These are phyloP conservation scores for Rosa rugosa DNA, from an alignment of 306 rosid species.

Conservation along the genomic window DNA sequence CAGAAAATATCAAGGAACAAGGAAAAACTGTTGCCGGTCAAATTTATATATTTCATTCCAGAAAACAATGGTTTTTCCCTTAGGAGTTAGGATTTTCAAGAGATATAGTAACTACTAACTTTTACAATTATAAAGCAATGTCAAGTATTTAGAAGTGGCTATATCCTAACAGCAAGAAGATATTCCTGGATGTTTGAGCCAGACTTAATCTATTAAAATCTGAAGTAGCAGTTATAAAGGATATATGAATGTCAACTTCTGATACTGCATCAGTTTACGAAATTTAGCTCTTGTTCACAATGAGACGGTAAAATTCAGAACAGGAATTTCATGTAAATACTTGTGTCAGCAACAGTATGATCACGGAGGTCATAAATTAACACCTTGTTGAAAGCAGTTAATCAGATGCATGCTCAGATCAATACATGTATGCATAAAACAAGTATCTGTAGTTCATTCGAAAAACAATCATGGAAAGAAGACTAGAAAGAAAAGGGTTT, in stretches of 20 bases:
- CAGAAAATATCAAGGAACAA: background rate
- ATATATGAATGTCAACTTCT: background rate
- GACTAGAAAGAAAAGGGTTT: constrained; percentile 11
- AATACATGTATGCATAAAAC: background rate
- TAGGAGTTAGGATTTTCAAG: background rate
- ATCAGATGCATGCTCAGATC: background rate
- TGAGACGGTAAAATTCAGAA: background rate
- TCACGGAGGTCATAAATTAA: background rate
- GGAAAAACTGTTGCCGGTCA: background rate
- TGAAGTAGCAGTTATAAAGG: background rate
- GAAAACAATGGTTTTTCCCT: background rate
- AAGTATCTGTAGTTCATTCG: background rate
- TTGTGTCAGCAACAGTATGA: background rate
- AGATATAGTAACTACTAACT: background rate
- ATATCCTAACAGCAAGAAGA: background rate
- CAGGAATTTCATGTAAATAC: background rate
- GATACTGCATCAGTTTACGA: background rate
- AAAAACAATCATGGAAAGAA: constrained; percentile 10
- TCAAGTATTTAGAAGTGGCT: background rate
- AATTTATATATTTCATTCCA: background rate
- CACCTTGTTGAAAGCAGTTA: background rate
- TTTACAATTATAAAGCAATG: background rate
- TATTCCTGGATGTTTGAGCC: background rate
- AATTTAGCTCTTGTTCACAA: background rate
- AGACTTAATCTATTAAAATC: background rate